Percentiles rank a stretch among this genome's conserved stretches.
Evolutionary conservation across 805 yeast genomes (phyloP).

Genomic region (Cyberlindnera nakhonratchasimensis): DNA sequence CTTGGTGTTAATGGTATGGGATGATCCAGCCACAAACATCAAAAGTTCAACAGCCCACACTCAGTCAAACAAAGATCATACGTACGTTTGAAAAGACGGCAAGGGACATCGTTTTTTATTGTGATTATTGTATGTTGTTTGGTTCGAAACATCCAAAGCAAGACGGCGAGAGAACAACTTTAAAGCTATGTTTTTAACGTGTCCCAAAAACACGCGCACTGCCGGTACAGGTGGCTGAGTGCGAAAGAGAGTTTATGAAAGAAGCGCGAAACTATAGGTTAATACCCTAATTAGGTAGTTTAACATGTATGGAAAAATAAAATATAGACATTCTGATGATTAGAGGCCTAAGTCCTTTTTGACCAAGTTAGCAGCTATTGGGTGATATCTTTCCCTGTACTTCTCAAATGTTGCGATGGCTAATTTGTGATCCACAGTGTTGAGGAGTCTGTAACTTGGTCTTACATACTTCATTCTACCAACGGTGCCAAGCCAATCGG

Average conservation of each 20-base stretch:
- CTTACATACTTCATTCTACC: conserved; percentile 95
- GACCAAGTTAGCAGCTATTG: conserved; percentile 81
- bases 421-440: conserved; percentile 57
- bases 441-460: conserved; percentile 72
- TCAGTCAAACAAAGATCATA: neutral
- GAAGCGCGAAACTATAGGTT: neutral
- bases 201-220: neutral
- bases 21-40: no score
- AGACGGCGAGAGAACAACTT: no score
- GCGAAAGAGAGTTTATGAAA: neutral
- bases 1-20: no score
- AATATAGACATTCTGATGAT: neutral
- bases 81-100: conserved; percentile 8
- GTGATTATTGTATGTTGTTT: no score
- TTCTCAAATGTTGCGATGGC: conserved; percentile 65
- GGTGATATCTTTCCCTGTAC: conserved; percentile 66
- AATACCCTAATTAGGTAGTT: neutral
- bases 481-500: conserved; percentile 85
- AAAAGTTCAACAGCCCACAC: no score
- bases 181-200: conserved; percentile 1
- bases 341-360: conserved; percentile 66
- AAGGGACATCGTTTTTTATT: conserved; percentile 6
- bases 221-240: neutral
- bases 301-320: neutral
- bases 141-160: no score